A percentile compares a stretch with the other conserved stretches of the same genome.
phyloP scores from a whole-genome alignment of 495 filamentous ascomycete species.

The Cryomyces antarcticus region DNA sequence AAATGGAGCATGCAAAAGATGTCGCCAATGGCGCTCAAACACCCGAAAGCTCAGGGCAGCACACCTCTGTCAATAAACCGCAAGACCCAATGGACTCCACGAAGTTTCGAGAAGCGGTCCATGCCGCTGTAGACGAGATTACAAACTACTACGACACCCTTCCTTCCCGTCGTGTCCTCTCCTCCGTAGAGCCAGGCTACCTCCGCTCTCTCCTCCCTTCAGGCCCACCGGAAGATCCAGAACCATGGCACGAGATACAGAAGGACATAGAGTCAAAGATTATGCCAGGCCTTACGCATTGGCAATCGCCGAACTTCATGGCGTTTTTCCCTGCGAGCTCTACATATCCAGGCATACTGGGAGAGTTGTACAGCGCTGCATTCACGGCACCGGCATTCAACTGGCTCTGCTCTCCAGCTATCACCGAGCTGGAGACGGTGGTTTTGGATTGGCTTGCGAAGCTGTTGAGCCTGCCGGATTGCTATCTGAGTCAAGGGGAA shows the following conservation, averaged over 20 bases:
- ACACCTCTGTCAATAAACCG: too few relatives aligned
- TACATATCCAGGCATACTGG: constrained; percentile 73
- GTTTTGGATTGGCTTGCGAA: constrained; percentile 83
- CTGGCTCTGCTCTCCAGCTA: constrained; percentile 86
- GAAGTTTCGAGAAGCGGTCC: constrained; percentile 63
- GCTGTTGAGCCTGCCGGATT: constrained; percentile 48
- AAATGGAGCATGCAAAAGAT: too few relatives aligned
- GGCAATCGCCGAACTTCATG: constrained; percentile 90
- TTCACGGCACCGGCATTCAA: constrained; percentile 89
- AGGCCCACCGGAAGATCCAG: constrained; percentile 49
- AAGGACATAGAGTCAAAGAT: constrained; percentile 73
- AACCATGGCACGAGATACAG: constrained; percentile 66
- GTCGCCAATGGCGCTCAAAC: too few relatives aligned
- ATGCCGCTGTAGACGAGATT: constrained; percentile 74
- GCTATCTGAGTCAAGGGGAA: constrained; percentile 55
- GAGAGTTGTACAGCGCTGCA: constrained; percentile 78
- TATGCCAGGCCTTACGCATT: constrained; percentile 87
- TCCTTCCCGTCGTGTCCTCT: constrained; percentile 47
- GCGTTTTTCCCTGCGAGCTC: constrained; percentile 80
- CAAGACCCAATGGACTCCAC: constrained; percentile 48
- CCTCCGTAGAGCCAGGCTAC: constrained; percentile 71
- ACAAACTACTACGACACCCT: constrained; percentile 60
- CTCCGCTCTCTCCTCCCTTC: constrained; percentile 58
- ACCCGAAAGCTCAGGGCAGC: too few relatives aligned
- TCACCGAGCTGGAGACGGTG: constrained; percentile 91